Conservation (phyloP, 2,329 filamentous ascomycete genomes). For the Ceratocystiopsis minuta region DNA sequence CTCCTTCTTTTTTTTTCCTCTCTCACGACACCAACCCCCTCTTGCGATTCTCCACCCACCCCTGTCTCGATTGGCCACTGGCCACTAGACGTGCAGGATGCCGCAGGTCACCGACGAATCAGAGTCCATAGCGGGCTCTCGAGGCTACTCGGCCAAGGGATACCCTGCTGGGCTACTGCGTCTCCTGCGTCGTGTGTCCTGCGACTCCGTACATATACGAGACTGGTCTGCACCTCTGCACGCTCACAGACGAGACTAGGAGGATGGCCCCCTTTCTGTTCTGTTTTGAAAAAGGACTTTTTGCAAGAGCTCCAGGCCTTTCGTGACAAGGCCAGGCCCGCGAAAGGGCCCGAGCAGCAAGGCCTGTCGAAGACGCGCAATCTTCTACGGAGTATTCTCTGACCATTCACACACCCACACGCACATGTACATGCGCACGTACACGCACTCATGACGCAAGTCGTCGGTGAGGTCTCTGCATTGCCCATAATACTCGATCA, state of each 20-base stretch:
- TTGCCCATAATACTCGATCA: too few relatives aligned
- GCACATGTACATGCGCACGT: too few relatives aligned
- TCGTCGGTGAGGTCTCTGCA: too few relatives aligned
- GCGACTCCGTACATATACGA: too few relatives aligned
- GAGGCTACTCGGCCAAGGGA: conserved; percentile 5
- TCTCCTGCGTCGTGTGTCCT: too few relatives aligned
- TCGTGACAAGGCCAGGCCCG: neutral
- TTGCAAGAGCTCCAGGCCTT: neutral
- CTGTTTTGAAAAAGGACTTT: neutral
- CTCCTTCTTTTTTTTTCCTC: neutral
- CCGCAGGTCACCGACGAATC: conserved; percentile 4
- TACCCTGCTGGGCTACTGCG: conserved; percentile 3
- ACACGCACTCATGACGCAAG: too few relatives aligned
- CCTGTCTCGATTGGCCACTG: conserved; percentile 2
- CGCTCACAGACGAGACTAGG: too few relatives aligned
- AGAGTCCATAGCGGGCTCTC: conserved; percentile 3
- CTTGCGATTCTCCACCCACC: neutral
- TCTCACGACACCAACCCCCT: neutral
- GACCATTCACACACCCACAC: too few relatives aligned
- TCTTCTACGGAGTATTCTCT: too few relatives aligned
- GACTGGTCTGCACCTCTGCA: too few relatives aligned
- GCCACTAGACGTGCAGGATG: conserved; percentile 5
- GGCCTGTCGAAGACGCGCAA: too few relatives aligned
- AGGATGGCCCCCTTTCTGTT: neutral
- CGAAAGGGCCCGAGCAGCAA: too few relatives aligned